Evolutionary conservation across 2,329 filamentous ascomycete genomes (phyloP).

Genomic region (Trichoderma sp.): DNA sequence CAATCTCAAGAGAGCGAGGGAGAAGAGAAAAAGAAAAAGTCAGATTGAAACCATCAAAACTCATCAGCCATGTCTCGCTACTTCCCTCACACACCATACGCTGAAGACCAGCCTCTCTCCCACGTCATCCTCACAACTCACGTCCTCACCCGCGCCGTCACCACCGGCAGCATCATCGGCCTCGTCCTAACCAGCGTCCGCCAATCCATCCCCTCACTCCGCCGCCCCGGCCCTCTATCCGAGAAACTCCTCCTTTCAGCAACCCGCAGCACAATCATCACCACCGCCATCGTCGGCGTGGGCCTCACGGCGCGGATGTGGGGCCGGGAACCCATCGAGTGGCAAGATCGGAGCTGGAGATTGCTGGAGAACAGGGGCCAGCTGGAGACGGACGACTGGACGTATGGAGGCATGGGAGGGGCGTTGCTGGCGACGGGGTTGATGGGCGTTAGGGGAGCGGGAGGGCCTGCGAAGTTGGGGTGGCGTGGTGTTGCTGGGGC

Average conservation of each 20-base stretch:
- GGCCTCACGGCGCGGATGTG: conserved; percentile 54
- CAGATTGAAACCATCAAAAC: neutral
- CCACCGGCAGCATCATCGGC: conserved; percentile 53
- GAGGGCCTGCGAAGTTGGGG: conserved; percentile 30
- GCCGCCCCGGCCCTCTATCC: conserved; percentile 32
- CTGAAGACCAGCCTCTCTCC: conserved; percentile 62
- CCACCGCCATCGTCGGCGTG: conserved; percentile 45
- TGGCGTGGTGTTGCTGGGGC: conserved; percentile 47
- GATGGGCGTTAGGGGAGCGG: conserved; percentile 29
- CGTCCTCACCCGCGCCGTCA: conserved; percentile 57
- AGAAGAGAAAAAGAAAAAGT: neutral
- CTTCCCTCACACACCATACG: conserved; percentile 57
- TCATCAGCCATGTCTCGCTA: conserved; percentile 52
- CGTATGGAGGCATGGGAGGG: conserved; percentile 44
- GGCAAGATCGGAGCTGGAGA: conserved; percentile 64
- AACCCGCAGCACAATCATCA: conserved; percentile 48
- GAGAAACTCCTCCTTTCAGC: conserved; percentile 47
- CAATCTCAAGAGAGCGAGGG: neutral
- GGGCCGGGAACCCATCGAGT: conserved; percentile 60
- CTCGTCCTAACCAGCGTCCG: conserved; percentile 40
- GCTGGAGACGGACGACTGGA: conserved; percentile 58
- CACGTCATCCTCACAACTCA: conserved; percentile 60
- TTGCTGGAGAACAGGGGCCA: conserved; percentile 60
- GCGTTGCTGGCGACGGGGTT: conserved; percentile 37
- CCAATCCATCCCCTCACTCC: conserved; percentile 32